Conservation (phyloP, 2,329 filamentous ascomycete genomes). For the Fusarium cyanostomum region DNA sequence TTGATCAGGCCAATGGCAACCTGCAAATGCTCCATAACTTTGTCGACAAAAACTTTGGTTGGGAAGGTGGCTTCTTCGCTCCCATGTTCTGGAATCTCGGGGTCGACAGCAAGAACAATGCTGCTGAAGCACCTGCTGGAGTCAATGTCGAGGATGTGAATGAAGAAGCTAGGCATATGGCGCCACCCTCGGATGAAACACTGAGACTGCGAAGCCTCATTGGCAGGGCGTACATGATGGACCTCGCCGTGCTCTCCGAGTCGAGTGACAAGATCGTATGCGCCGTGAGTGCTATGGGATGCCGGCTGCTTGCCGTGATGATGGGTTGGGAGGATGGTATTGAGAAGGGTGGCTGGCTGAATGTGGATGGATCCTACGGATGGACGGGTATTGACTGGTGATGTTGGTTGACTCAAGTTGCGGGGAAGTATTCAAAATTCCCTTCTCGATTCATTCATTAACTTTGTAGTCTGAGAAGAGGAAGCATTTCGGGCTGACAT, state of each 20-base stretch:
- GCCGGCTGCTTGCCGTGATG: slow-evolving; percentile 82
- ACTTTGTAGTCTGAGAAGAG: slow-evolving; percentile 3
- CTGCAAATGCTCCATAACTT: slow-evolving; percentile 68
- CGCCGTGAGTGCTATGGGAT: slow-evolving; percentile 76
- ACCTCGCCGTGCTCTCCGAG: slow-evolving; percentile 76
- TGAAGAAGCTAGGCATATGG: slow-evolving; percentile 37
- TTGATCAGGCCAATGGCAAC: slow-evolving; percentile 54
- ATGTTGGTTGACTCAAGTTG: neutral
- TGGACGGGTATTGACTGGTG: slow-evolving; percentile 64
- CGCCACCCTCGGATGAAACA: slow-evolving; percentile 60
- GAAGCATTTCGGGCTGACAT: neutral
- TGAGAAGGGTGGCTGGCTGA: slow-evolving; percentile 71
- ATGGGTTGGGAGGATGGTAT: slow-evolving; percentile 82
- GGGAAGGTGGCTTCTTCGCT: slow-evolving; percentile 88
- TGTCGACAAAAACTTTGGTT: slow-evolving; percentile 80
- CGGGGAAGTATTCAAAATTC: neutral
- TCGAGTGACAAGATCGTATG: slow-evolving; percentile 78
- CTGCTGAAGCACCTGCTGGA: slow-evolving; percentile 46
- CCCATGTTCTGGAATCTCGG: slow-evolving; percentile 85
- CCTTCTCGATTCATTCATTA: neutral
- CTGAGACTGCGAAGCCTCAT: slow-evolving; percentile 76
- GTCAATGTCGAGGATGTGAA: slow-evolving; percentile 38
- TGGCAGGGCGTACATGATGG: slow-evolving; percentile 82
- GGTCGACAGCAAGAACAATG: slow-evolving; percentile 53
- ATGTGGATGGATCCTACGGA: slow-evolving; percentile 76